Percentiles rank a stretch among this genome's conserved stretches.
phyloP scores from a whole-genome alignment of 257 asterid species.

The Paulownia fortunei region DNA sequence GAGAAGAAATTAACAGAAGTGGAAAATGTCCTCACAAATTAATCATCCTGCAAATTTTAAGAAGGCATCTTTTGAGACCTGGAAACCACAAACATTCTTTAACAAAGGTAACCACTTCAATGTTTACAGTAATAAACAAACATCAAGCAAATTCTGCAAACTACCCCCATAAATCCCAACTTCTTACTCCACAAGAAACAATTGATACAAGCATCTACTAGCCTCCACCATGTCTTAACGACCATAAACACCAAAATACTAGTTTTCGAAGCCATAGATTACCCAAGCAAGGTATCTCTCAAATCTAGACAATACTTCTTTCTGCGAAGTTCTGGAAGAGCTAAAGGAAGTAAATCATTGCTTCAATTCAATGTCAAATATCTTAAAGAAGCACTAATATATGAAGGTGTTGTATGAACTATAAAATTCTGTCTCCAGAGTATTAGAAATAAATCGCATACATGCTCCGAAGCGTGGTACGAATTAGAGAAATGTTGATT shows the following conservation, averaged over 20 bases:
- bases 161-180: background rate
- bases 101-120: background rate
- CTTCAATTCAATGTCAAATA: constrained; percentile 20
- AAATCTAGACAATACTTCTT: background rate
- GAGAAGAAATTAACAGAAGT: background rate
- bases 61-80: background rate
- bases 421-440: constrained; percentile 18
- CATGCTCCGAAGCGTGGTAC: constrained; percentile 65
- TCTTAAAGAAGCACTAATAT: constrained; percentile 11
- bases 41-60: background rate
- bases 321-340: background rate
- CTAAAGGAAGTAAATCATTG: background rate
- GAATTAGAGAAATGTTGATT: constrained; percentile 64
- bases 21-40: background rate
- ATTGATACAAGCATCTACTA: background rate
- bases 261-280: constrained; percentile 4
- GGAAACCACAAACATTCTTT: background rate
- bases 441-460: constrained; percentile 43
- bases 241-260: background rate
- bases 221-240: background rate
- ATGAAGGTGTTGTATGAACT: background rate
- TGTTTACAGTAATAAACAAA: background rate
- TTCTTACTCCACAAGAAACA: background rate
- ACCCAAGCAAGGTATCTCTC: constrained; percentile 9
- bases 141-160: background rate